Evolutionary conservation across 2,329 filamentous ascomycete genomes (phyloP).

Genomic region (Coniosporium tulheliwenetii): DNA sequence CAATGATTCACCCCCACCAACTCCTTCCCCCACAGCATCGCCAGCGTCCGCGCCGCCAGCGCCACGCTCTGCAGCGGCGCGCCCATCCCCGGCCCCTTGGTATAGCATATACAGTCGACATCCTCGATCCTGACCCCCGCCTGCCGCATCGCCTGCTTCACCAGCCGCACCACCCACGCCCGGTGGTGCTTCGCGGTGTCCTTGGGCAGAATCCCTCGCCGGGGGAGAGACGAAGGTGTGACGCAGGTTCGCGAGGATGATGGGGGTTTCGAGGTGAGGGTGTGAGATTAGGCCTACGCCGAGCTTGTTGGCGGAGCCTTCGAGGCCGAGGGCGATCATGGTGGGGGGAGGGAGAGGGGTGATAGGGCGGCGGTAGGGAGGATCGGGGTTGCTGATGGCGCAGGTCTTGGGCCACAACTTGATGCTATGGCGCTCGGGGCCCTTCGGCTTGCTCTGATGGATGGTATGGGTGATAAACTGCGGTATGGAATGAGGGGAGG

Average conservation of each 20-base stretch:
- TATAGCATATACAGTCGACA: slow-evolving; percentile 89
- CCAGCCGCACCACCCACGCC: slow-evolving; percentile 65
- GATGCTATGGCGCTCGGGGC: too few relatives aligned
- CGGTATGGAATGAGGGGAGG: too few relatives aligned
- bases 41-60: slow-evolving; percentile 66
- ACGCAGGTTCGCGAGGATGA: slow-evolving; percentile 79
- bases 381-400: too few relatives aligned
- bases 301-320: slow-evolving; percentile 96
- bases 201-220: slow-evolving; percentile 89
- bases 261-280: slow-evolving; percentile 23
- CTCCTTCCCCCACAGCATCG: slow-evolving; percentile 73
- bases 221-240: slow-evolving; percentile 88
- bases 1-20: slow-evolving; percentile 95
- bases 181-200: slow-evolving; percentile 92
- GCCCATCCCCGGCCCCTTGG: slow-evolving; percentile 91
- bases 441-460: too few relatives aligned
- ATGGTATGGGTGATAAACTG: too few relatives aligned
- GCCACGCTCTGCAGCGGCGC: slow-evolving; percentile 79
- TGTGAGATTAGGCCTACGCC: slow-evolving; percentile 87
- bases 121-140: slow-evolving; percentile 47
- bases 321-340: slow-evolving; percentile 58
- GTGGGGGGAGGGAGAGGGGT: slow-evolving; percentile 4
- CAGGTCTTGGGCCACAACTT: too few relatives aligned
- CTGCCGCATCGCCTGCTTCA: slow-evolving; percentile 60
- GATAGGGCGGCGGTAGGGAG: neutral